These are phyloP conservation scores for Byssoonygena ceratinophila DNA, from an alignment of 2,329 filamentous ascomycete genomes.

Conservation along the genomic window DNA sequence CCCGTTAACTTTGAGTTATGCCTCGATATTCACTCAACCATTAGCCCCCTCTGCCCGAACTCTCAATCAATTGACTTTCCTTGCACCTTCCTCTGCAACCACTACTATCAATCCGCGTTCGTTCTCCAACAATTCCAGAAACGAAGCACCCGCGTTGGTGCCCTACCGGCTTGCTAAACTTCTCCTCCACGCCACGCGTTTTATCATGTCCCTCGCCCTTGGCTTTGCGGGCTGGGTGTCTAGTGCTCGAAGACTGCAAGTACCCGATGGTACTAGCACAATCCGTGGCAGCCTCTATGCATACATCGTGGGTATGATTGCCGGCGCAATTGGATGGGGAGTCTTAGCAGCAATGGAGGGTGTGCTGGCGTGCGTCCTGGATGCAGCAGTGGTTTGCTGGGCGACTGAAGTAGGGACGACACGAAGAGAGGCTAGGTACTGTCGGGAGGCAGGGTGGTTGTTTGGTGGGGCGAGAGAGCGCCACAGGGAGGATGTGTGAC, in stretches of 20 bases:
- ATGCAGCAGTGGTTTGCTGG: constrained; percentile 86
- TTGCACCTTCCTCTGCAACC: constrained; percentile 61
- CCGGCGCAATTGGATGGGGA: constrained; percentile 89
- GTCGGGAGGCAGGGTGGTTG: constrained; percentile 77
- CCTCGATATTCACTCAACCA: constrained; percentile 82
- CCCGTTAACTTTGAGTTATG: constrained; percentile 82
- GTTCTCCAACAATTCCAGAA: constrained; percentile 33
- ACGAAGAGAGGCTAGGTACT: constrained; percentile 58
- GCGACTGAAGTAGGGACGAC: constrained; percentile 70
- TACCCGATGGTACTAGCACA: constrained; percentile 41
- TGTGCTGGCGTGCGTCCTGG: constrained; percentile 73
- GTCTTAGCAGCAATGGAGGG: constrained; percentile 85
- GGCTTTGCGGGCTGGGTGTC: constrained; percentile 96
- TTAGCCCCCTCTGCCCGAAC: constrained; percentile 67
- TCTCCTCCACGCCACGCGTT: constrained; percentile 77
- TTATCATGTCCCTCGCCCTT: constrained; percentile 79
- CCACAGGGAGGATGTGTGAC: constrained; percentile 3
- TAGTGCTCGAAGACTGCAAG: constrained; percentile 66
- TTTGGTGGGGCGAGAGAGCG: constrained; percentile 53
- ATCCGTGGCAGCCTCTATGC: constrained; percentile 78
- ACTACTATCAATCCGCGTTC: constrained; percentile 47
- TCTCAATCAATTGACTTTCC: constrained; percentile 69
- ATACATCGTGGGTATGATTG: constrained; percentile 84
- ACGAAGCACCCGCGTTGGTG: constrained; percentile 49
- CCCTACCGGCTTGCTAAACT: constrained; percentile 87